phyloP scores from a whole-genome alignment of 139 green algal genomes.

The Micromonas pusilla region DNA sequence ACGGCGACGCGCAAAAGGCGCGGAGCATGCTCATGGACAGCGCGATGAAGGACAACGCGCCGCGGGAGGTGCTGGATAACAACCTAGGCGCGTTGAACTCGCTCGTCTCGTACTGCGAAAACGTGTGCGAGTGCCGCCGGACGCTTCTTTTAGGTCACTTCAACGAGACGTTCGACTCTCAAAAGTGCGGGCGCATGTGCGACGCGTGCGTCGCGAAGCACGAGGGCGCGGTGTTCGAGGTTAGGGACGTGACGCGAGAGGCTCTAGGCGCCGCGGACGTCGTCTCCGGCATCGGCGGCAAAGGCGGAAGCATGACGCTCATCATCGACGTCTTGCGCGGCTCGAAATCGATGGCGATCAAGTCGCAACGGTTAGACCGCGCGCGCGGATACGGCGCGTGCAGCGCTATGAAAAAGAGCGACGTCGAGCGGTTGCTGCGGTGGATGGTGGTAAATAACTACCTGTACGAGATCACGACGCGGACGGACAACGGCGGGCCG shows the following conservation, averaged over 20 bases:
- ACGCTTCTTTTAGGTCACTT: conserved; percentile 13
- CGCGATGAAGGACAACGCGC: background rate
- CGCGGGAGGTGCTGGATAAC: background rate
- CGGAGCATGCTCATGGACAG: conserved; percentile 6
- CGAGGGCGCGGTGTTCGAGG: background rate
- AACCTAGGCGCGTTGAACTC: conserved; percentile 6
- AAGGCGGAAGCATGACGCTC: background rate
- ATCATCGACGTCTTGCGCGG: conserved; percentile 4
- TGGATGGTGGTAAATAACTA: background rate
- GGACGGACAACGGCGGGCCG: too few species aligned
- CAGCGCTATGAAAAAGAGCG: background rate
- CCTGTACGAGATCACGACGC: background rate
- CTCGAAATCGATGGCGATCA: background rate
- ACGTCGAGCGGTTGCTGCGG: background rate
- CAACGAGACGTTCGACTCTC: conserved; percentile 13
- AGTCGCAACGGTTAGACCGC: background rate
- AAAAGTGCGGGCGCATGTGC: conserved; percentile 2
- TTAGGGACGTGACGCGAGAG: conserved; percentile 1
- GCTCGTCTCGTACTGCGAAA: conserved; percentile 13
- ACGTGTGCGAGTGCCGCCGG: background rate
- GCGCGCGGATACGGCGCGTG: background rate
- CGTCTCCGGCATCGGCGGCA: background rate
- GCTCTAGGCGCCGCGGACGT: background rate
- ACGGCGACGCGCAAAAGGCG: conserved; percentile 6
- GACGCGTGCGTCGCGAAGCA: background rate